Conservation (phyloP, 768 basidiomycete species). For the Pisolithus orientalis region DNA sequence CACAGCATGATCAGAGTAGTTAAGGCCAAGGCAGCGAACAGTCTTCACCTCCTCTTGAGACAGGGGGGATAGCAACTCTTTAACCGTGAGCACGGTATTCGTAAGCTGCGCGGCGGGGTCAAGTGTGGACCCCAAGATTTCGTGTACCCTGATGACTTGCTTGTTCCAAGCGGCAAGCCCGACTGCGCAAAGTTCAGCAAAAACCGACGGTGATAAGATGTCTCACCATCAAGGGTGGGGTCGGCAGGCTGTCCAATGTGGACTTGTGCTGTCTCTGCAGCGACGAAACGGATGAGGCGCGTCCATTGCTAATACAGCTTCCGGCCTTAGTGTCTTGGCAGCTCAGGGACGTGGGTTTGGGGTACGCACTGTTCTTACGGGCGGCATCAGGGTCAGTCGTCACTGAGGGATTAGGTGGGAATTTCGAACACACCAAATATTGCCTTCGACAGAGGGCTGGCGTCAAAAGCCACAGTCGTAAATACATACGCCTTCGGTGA, state of each 20-base stretch:
- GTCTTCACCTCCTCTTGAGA: constrained; percentile 59
- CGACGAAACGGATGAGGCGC: constrained; percentile 77
- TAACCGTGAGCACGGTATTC: constrained; percentile 58
- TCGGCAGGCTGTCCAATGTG: constrained; percentile 79
- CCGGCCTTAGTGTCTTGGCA: not conserved
- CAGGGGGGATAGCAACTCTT: constrained; percentile 63
- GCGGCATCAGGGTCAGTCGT: not conserved
- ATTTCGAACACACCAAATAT: too few relatives aligned
- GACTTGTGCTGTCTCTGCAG: constrained; percentile 63
- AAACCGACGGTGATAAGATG: not conserved
- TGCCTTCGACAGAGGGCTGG: too few relatives aligned
- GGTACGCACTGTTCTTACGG: constrained; percentile 14
- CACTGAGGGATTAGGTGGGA: not conserved
- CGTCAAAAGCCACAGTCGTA: too few relatives aligned
- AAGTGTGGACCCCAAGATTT: constrained; percentile 65
- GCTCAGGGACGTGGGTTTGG: not conserved
- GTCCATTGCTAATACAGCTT: constrained; percentile 54
- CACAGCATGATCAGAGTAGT: constrained; percentile 82
- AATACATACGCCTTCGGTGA: too few relatives aligned
- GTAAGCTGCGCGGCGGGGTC: constrained; percentile 64
- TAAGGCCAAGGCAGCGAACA: constrained; percentile 73
- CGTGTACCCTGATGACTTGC: constrained; percentile 56
- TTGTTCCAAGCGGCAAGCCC: constrained; percentile 48
- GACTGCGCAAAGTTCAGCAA: constrained; percentile 36
- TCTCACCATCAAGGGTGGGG: constrained; percentile 53